Percentiles rank a stretch among this genome's conserved stretches.
These are phyloP conservation scores for Luffa acutangula DNA, from an alignment of 306 rosid genomes.

Conservation along the genomic window DNA sequence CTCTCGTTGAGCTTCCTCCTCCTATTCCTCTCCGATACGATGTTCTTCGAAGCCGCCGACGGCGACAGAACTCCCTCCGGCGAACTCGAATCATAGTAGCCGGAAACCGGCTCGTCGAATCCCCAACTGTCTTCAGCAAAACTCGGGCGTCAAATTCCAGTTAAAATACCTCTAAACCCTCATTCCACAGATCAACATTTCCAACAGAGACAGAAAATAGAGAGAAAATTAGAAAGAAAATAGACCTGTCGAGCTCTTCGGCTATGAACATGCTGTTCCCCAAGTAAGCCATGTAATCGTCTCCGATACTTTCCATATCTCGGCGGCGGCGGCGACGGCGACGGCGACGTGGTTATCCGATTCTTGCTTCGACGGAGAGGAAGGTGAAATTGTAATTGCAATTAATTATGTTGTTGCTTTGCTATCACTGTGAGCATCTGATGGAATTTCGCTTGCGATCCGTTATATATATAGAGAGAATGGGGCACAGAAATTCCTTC, in stretches of 20 bases:
- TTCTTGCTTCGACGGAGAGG: neutral
- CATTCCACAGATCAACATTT: neutral
- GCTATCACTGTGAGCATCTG: neutral
- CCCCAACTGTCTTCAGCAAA: conserved; percentile 43
- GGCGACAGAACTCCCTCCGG: conserved; percentile 76
- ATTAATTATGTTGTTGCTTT: neutral
- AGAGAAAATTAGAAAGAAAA: neutral
- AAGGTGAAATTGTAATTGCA: neutral
- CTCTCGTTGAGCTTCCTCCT: conserved; percentile 90
- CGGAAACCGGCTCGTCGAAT: conserved; percentile 63
- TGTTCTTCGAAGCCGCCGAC: conserved; percentile 77
- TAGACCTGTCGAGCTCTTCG: conserved; percentile 67
- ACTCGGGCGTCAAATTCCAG: neutral
- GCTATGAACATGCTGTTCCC: conserved; percentile 65
- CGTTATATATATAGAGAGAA: neutral
- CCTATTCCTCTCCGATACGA: conserved; percentile 78
- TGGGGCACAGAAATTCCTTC: neutral
- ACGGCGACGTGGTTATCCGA: neutral
- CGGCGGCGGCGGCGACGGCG: neutral
- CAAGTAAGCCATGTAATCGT: conserved; percentile 59
- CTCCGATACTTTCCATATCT: conserved; percentile 55
- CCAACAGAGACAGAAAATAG: neutral
- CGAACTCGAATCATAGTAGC: conserved; percentile 79
- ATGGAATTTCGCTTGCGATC: neutral
- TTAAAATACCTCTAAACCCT: neutral